These are phyloP conservation scores for Eremomyces bilateralis DNA, from an alignment of 495 filamentous ascomycete genomes.

Conservation along the genomic window DNA sequence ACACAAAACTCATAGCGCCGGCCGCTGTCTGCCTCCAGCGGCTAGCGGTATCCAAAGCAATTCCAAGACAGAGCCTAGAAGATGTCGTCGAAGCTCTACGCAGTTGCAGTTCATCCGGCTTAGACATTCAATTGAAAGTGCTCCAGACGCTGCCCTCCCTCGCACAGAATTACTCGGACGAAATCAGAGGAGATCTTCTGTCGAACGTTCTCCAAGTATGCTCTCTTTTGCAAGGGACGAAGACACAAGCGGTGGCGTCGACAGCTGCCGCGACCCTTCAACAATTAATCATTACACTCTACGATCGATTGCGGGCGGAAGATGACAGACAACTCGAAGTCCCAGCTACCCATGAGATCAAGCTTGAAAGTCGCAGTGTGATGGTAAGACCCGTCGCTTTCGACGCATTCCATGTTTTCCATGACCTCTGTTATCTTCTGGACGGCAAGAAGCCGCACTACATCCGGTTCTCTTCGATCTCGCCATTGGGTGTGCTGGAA, in stretches of 20 bases:
- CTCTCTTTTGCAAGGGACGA: constrained; percentile 70
- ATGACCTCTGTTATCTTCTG: constrained; percentile 72
- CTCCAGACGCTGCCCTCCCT: constrained; percentile 82
- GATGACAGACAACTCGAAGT: constrained; percentile 42
- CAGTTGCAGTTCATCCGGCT: constrained; percentile 52
- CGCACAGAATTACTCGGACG: constrained; percentile 71
- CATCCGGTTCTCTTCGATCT: constrained; percentile 49
- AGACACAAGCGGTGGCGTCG: constrained; percentile 78
- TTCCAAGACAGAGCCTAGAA: constrained; percentile 50
- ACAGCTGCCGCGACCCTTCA: constrained; percentile 88
- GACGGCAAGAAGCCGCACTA: constrained; percentile 67
- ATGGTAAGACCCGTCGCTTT: constrained; percentile 52
- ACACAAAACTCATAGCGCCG: constrained; percentile 71
- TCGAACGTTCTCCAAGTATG: constrained; percentile 72
- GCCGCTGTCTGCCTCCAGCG: constrained; percentile 75
- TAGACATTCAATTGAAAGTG: constrained; percentile 92
- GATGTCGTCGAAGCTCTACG: constrained; percentile 73
- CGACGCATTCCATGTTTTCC: constrained; percentile 75
- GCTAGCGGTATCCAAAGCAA: constrained; percentile 54
- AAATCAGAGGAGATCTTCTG: constrained; percentile 60
- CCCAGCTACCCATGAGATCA: constrained; percentile 35
- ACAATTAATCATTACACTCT: constrained; percentile 77
- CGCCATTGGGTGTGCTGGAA: constrained; percentile 68
- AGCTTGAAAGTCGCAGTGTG: constrained; percentile 36
- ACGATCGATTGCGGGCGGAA: constrained; percentile 72